Evolutionary conservation across 108 stramenopile genomes (phyloP), one percentile per base, ranked within the genome.

Genomic region (Conticribra guillardii): DNA sequence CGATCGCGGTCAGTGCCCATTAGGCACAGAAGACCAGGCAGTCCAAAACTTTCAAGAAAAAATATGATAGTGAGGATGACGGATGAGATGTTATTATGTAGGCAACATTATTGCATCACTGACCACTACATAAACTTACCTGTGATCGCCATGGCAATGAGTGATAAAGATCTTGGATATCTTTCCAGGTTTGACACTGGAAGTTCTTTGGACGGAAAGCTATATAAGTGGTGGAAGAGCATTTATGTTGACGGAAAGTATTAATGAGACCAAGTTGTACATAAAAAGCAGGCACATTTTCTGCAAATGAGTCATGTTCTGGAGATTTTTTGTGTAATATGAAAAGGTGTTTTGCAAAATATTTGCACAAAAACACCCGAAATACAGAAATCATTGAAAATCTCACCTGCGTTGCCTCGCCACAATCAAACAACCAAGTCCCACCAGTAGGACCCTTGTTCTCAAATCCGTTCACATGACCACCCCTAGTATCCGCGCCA

Each of bases 381-480:
- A n/a, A 80, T 72, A 66, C 54, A 65, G 69, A 82, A 28, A 22
- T 79, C 31, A 65, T 49, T 57, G 45, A 23, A 46, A 65, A 21
- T 55, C 82, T 86, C 80, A 94, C 83, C 87, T 98, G 97, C 11
- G 96, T 97, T 23, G 90, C 83, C 77, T 98, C 98, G 7, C 98
- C 98, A 67, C 87, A 90, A 71, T 98, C 98, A 75, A 98, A 98
- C n/a, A 98, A 59, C 94, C 92, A 96, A 8, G 90, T 90, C 4
- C 89, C 88, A 44, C 92, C 88, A 16, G 64, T 65, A 53, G 74
- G 63, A 44, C 57, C 52, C 4, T 31, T 30, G 31, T 49, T 37
- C 48, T 33, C 21, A 17, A 54, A 53, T 0, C 19, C 53, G 23
- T 59, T 37, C 14, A 33, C 29, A 31, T 61, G 33, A 14, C 32